A percentile compares a stretch with the other conserved stretches of the same genome.
Evolutionary conservation across 169 alveolate species (phyloP).

Genomic region (Plasmodium cynomolgi): DNA sequence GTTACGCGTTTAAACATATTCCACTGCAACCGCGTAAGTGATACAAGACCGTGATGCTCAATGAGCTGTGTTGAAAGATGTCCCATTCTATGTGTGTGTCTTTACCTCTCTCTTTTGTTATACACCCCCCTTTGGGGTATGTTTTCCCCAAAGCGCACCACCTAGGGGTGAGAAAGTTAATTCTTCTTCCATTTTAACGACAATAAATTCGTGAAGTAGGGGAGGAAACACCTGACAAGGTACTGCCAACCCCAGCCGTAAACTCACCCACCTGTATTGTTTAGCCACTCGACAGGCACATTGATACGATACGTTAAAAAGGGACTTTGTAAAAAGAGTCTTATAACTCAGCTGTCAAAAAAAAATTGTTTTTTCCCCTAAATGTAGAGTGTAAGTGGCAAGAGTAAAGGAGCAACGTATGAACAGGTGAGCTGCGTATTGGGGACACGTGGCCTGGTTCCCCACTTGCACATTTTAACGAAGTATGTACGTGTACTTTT

Average conservation of each 20-base stretch:
- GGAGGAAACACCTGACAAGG: background rate
- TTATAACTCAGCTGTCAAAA: background rate
- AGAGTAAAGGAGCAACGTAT: background rate
- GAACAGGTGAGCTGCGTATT: background rate
- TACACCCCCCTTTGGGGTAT: background rate
- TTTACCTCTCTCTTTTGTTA: background rate
- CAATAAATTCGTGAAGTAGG: background rate
- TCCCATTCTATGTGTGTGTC: background rate
- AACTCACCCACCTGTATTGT: background rate
- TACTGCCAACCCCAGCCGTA: background rate
- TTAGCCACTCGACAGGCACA: background rate
- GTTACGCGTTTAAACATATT: background rate
- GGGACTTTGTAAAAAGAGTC: background rate
- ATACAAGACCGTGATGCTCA: background rate
- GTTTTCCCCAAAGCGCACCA: background rate
- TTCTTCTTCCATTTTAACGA: background rate
- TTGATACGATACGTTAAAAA: background rate
- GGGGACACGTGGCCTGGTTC: background rate
- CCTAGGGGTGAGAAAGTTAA: background rate
- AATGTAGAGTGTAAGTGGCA: background rate
- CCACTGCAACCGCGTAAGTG: background rate
- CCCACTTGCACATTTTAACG: background rate
- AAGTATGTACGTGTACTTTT: background rate
- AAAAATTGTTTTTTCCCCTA: background rate
- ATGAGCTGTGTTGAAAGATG: background rate